phyloP scores from a whole-genome alignment of 2,329 filamentous ascomycete genomes.

The Calonectria honghensis region DNA sequence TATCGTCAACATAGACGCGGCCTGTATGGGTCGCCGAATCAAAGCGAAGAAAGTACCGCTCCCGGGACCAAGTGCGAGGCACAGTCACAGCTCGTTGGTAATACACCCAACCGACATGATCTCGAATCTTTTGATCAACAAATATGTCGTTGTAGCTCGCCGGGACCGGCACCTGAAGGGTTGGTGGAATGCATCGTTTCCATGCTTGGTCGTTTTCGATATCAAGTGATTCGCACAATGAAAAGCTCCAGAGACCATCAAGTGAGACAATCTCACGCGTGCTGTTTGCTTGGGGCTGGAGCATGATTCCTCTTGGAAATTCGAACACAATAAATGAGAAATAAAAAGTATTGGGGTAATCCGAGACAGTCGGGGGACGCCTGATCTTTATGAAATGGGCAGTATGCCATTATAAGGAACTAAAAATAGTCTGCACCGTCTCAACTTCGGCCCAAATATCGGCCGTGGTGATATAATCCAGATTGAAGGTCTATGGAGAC shows the following conservation, averaged over 20 bases:
- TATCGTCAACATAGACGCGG: slow-evolving; percentile 41
- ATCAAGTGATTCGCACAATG: slow-evolving; percentile 26
- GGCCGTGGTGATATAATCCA: not conserved
- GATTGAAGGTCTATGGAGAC: not conserved
- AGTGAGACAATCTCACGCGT: slow-evolving; percentile 39
- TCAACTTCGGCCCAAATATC: not conserved
- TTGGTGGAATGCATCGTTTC: slow-evolving; percentile 29
- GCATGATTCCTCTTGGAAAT: slow-evolving; percentile 12
- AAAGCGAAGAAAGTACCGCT: slow-evolving; percentile 38
- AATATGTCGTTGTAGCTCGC: slow-evolving; percentile 46
- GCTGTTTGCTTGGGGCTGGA: slow-evolving; percentile 39
- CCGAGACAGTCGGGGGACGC: not conserved
- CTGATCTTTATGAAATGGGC: not conserved
- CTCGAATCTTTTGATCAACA: slow-evolving; percentile 33
- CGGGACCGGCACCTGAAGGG: slow-evolving; percentile 35
- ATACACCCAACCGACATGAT: slow-evolving; percentile 45
- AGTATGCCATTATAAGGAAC: not conserved
- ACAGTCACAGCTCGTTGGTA: slow-evolving; percentile 38
- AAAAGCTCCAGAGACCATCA: slow-evolving; percentile 45
- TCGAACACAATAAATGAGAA: not conserved
- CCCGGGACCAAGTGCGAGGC: slow-evolving; percentile 33
- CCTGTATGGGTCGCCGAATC: slow-evolving; percentile 40
- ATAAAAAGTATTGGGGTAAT: not conserved
- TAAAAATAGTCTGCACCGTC: not conserved
- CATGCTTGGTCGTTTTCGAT: slow-evolving; percentile 34